phyloP scores from a whole-genome alignment of 345 rosid species.

The Orychophragmus violaceus region DNA sequence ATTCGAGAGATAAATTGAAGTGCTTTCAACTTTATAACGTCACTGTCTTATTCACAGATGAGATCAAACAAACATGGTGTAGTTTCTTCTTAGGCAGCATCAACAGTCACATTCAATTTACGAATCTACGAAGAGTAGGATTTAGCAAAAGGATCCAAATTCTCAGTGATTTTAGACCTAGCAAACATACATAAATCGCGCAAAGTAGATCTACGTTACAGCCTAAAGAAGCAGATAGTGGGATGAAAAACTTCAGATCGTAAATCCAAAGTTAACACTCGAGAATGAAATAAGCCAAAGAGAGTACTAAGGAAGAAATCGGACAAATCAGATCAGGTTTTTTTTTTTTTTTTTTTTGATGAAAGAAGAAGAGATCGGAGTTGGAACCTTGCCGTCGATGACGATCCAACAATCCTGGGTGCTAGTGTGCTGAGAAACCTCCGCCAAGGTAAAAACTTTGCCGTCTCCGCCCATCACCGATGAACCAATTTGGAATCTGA shows the following conservation, averaged over 20 bases:
- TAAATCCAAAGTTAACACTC: not conserved
- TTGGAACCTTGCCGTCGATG: conserved; percentile 71
- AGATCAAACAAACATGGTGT: not conserved
- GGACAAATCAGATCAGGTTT: no score
- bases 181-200: not conserved
- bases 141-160: not conserved
- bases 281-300: no score
- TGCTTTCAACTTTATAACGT: not conserved
- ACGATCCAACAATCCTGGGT: conserved; percentile 81
- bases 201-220: conserved; percentile 1
- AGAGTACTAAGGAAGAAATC: no score
- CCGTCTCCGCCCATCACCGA: conserved; percentile 48
- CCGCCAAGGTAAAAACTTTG: conserved; percentile 58
- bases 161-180: not conserved
- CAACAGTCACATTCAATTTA: not conserved
- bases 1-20: not conserved
- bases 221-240: not conserved
- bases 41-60: not conserved
- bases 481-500: not conserved
- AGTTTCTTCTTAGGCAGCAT: not conserved
- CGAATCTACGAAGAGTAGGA: not conserved
- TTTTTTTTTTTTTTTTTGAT: no score
- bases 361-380: conserved; percentile 6
- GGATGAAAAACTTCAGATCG: not conserved
- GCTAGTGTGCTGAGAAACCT: conserved; percentile 68